Base-by-base conservation (phyloP, 2,329 filamentous ascomycete genomes). In the Penicillium freii region DNA sequence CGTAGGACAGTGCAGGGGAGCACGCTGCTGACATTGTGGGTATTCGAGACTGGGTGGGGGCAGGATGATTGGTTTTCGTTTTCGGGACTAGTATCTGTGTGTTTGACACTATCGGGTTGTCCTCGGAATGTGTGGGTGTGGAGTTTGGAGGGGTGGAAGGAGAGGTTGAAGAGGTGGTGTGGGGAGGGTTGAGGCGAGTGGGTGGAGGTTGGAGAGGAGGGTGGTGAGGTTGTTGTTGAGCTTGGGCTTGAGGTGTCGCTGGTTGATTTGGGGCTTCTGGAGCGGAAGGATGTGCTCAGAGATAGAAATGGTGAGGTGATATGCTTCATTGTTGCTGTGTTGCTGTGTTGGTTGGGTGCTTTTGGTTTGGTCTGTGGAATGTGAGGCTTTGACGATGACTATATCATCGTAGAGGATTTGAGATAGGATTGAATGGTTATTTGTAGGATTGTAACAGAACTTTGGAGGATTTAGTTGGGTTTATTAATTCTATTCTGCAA, bases 281-380 rank as follows among this genome's bases (percentile, higher is more conserved):
- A 62, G 55, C 61, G 62, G 61, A 73, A 71, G 9, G 71, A 66
- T 40, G 71, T 71, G 58, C 66, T 66, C 29, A 75, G 62, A 38
- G 69, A 66, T 47, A 71, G 68, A 51, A 66, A 65, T 48, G 70
- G 68, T 5, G 62, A 56, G 13, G 65, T 50, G 29, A 60, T 42
- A 46, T 66, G 57, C 51, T 65, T 62, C 68, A 70, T 70, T 21
- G 46, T 64, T 57, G 27, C 33, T 53, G 33, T 23, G 29, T 57
- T 51, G 25, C 1, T 11, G 19, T 43, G 43, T 27, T 56, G 40
- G 44, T 33, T 33, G 15, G 31, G 31, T 31, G 29, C 1, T 11
- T 31, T 31, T 31, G 29, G 31, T 33, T 31, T 13, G 29, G 4
- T 31, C 19, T 21, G 19, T 61, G 50, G 50, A 42, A 54, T 54